Base-by-base conservation (phyloP, 495 filamentous ascomycete genomes). In the Trichoderma parareesei region DNA sequence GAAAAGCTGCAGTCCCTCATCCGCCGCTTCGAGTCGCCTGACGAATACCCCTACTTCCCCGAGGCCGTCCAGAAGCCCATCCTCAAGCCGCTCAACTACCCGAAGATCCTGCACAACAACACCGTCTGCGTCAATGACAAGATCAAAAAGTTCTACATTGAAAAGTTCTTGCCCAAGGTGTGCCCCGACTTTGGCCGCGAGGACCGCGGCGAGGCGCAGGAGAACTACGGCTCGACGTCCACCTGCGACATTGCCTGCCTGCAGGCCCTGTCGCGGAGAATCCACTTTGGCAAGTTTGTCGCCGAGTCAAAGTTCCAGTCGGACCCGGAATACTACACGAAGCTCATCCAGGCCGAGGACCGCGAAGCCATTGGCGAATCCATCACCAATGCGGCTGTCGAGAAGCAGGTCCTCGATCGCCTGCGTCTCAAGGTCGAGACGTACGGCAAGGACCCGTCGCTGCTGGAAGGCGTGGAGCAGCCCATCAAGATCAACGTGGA, bases 211-310 rank as follows among this genome's bases (percentile, higher is more conserved):
- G 94, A 93, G 70, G 83, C 86, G 18, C 86, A 90, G 71, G 94
- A 99, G 78, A 97, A 98, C 75, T 99, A 97, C 75, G 95, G 95
- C 3, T 96, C 91, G 0, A 81, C 93, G 5, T 94, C 92, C 0
- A 96, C 91, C 1, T 90, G 88, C 73, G 95, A 99, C 76, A 94
- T 99, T 40, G 81, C 83, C 40, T 93, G 90, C 71, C 78, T 99
- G 62, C 95, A 99, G 79, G 90, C 95, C 16, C 79, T 99, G 11
- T 96, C 92, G 53, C 82, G 93, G 18, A 82, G 95, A 60, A 91
- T 99, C 67, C 95, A 99, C 75, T 99, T 97, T 76, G 95, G 95
- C 65, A 99, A 97, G 80, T 97, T 97, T 71, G 95, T 99, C 5
- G 95, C 95, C 11, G 95, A 99, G 80, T 88, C 90, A n/a, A 99